Percentiles rank a stretch among this genome's conserved stretches.
Conservation (phyloP, 805 yeast genomes). For the Priceomyces haplophilus region DNA sequence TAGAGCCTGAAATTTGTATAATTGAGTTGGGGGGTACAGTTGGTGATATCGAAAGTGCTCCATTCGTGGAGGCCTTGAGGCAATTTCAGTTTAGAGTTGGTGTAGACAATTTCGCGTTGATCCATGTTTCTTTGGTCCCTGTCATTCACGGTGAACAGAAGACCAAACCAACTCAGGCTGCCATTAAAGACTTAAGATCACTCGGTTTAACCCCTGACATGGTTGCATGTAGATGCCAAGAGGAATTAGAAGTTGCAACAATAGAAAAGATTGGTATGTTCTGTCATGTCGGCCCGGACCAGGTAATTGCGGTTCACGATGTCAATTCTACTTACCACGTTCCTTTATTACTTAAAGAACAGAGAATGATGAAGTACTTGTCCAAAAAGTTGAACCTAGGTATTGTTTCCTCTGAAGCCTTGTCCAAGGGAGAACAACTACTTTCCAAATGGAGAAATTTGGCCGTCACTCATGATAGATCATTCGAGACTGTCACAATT, state of each 20-base stretch:
- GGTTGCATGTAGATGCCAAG: slow-evolving; percentile 96
- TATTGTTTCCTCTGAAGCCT: slow-evolving; percentile 42
- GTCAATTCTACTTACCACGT: slow-evolving; percentile 97
- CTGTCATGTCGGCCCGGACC: slow-evolving; percentile 98
- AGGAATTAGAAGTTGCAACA: slow-evolving; percentile 76
- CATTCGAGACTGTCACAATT: slow-evolving; percentile 84
- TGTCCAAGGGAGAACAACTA: slow-evolving; percentile 62
- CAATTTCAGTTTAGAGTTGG: slow-evolving; percentile 99
- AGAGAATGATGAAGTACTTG: slow-evolving; percentile 74
- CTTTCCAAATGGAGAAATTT: slow-evolving; percentile 76
- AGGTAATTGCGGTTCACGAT: slow-evolving; percentile 95
- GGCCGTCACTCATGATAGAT: slow-evolving; percentile 76
- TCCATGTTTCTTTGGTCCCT: slow-evolving; percentile 95
- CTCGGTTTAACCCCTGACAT: slow-evolving; percentile 93
- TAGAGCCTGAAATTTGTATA: slow-evolving; percentile 93
- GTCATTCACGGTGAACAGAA: slow-evolving; percentile 98
- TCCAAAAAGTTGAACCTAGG: slow-evolving; percentile 62
- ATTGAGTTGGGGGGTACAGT: slow-evolving; percentile 99
- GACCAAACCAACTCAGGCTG: slow-evolving; percentile 99
- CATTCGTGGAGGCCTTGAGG: slow-evolving; percentile 97
- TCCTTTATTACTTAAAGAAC: slow-evolving; percentile 86
- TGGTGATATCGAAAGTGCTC: slow-evolving; percentile 98
- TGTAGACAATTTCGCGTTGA: slow-evolving; percentile 85
- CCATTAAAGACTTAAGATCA: slow-evolving; percentile 93
- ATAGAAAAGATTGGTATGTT: slow-evolving; percentile 97